These are phyloP conservation scores for Naematelia aurantialba DNA, from an alignment of 768 basidiomycete genomes.

Conservation along the genomic window DNA sequence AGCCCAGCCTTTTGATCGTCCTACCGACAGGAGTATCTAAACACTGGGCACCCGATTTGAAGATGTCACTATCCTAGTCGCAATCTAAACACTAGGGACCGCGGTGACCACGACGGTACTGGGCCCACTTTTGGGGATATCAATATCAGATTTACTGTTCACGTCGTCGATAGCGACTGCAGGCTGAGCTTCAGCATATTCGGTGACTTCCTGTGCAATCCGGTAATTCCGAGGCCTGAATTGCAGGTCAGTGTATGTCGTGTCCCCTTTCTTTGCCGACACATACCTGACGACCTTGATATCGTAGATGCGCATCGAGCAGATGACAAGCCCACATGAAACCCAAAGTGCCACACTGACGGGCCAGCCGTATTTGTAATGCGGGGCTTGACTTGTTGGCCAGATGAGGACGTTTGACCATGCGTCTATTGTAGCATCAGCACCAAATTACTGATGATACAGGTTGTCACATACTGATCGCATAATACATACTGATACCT, in stretches of 20 bases:
- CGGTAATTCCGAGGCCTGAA: not conserved
- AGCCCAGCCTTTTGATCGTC: no score
- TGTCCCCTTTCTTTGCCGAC: not conserved
- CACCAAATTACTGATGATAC: not conserved
- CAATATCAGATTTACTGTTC: not conserved
- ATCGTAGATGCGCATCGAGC: slow-evolving; percentile 30
- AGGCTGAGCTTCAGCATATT: not conserved
- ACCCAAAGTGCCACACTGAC: slow-evolving; percentile 38
- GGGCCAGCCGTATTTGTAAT: slow-evolving; percentile 39
- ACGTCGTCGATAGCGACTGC: not conserved
- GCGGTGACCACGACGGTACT: not conserved
- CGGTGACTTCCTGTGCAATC: not conserved
- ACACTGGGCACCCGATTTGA: no score
- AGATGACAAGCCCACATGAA: slow-evolving; percentile 30
- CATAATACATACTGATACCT: slow-evolving; percentile 38
- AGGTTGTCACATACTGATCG: slow-evolving; percentile 18
- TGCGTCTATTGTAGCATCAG: slow-evolving; percentile 15
- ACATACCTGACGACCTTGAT: slow-evolving; percentile 32
- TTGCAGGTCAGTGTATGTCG: not conserved
- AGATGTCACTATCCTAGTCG: not conserved
- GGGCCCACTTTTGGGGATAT: not conserved
- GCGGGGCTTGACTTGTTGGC: slow-evolving; percentile 39
- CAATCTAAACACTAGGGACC: not conserved
- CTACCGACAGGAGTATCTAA: no score
- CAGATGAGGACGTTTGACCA: slow-evolving; percentile 43